Conservation (phyloP, 2,329 filamentous ascomycete species). For the Capronia epimyces region DNA sequence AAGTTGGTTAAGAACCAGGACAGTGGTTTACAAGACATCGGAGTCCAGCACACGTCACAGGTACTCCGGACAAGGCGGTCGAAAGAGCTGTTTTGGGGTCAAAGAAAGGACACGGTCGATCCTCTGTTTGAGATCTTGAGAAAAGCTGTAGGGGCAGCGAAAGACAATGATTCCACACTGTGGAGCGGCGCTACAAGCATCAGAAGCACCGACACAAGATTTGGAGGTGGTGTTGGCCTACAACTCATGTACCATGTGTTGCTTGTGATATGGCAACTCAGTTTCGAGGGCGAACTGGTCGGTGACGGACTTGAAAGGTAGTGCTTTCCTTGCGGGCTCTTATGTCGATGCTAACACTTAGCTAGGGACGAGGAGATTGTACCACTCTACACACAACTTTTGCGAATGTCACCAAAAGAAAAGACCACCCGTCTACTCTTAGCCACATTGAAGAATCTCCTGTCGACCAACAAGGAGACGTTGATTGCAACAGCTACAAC, state of each 20-base stretch:
- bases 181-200: conserved; percentile 50
- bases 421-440: conserved; percentile 92
- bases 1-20: conserved; percentile 78
- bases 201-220: conserved; percentile 59
- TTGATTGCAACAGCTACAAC: conserved; percentile 79
- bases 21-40: conserved; percentile 88
- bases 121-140: conserved; percentile 77
- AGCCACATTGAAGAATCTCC: conserved; percentile 82
- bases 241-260: conserved; percentile 93
- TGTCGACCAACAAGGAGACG: conserved; percentile 63
- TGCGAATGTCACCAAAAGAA: conserved; percentile 91
- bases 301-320: conserved; percentile 83
- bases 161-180: conserved; percentile 59
- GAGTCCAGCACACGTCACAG: conserved; percentile 83
- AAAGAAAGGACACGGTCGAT: conserved; percentile 74
- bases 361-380: conserved; percentile 85
- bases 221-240: conserved; percentile 73
- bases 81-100: conserved; percentile 82
- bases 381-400: conserved; percentile 82
- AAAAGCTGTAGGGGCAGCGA: conserved; percentile 66
- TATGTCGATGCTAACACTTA: conserved; percentile 25
- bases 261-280: conserved; percentile 91
- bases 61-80: conserved; percentile 70
- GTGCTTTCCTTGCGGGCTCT: conserved; percentile 31
- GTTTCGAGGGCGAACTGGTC: conserved; percentile 69